Evolutionary conservation across 2,329 filamentous ascomycete genomes (phyloP), one percentile per base, ranked within the genome.

Genomic region (Sclerotinia sclerotiorum): DNA sequence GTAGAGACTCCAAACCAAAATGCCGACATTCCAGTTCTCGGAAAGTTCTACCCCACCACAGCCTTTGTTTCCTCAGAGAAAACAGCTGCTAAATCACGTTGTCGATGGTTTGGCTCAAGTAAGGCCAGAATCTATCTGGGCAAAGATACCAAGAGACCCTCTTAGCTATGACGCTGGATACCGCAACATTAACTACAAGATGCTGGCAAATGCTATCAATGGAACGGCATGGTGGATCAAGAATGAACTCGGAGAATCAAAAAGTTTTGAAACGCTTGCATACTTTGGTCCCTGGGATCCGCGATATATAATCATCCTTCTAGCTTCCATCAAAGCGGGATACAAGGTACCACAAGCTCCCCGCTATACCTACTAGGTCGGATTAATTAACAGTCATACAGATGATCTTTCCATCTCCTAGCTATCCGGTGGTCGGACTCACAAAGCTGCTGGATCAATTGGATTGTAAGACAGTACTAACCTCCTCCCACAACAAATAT

Each of bases 231-330:
- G 58, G 44, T 61, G 58, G 44, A 61, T 49, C 44, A 35, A 61
- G 44, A 29, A 32, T 49, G 42, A 61, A 19, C 58, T 61, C 27
- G 58, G 42, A 29, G 42, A 49, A 49, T 61, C 58, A 29, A 49
- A 44, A 32, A 21, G 21, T 11, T 61, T 61, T 29, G 58, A 61
- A 49, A 61, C 58, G 19, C 58, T 61, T 61, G 58, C 58, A 49
- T 61, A 49, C 58, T 61, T 35, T 49, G 24, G 24, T 61, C n/a
- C 58, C 17, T 61, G 58, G 24, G 44, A 49, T 29, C 58, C 44
- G 21, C 39, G 58, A 32, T 49, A 49, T 49, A 61, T 49, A 15
- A 48, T 49, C 0, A 5, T 49, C 8, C 44, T 61, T 61, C 42
- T 49, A 29, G 58, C 44, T 48, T 24, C 58, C 49, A 27, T 61